These are phyloP conservation scores for Mortierella hygrophila DNA, from an alignment of 192 early-diverging fungal species.

Conservation along the genomic window DNA sequence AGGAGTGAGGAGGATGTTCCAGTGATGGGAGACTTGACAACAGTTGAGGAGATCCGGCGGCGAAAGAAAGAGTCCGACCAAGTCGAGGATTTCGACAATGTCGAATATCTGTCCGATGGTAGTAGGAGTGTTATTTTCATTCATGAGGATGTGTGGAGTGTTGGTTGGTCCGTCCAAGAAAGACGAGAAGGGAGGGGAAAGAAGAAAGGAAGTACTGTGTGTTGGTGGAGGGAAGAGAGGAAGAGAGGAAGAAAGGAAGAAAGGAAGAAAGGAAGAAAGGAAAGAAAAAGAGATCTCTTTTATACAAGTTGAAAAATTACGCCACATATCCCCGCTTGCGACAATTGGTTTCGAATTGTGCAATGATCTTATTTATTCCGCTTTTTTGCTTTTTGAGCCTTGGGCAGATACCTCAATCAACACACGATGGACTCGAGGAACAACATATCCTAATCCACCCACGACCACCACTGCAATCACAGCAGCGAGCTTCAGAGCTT, in stretches of 20 bases:
- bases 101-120: neutral
- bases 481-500: conserved; percentile 41
- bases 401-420: neutral
- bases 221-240: too few relatives aligned
- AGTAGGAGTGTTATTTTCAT: neutral
- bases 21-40: neutral
- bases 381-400: neutral
- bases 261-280: neutral
- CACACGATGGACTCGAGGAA: conserved; percentile 15
- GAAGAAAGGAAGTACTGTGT: too few relatives aligned
- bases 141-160: neutral
- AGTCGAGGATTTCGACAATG: neutral
- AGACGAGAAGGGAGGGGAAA: neutral
- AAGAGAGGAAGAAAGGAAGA: neutral
- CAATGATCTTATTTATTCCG: neutral
- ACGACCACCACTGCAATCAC: conserved; percentile 15
- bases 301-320: too few relatives aligned
- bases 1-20: neutral
- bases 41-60: neutral
- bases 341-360: neutral
- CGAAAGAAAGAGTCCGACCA: neutral
- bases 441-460: conserved; percentile 21
- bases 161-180: neutral
- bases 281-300: neutral
- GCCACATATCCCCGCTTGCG: too few relatives aligned